Conservation (phyloP, 2,329 filamentous ascomycete genomes). For the Pseudogymnoascus sp. region DNA sequence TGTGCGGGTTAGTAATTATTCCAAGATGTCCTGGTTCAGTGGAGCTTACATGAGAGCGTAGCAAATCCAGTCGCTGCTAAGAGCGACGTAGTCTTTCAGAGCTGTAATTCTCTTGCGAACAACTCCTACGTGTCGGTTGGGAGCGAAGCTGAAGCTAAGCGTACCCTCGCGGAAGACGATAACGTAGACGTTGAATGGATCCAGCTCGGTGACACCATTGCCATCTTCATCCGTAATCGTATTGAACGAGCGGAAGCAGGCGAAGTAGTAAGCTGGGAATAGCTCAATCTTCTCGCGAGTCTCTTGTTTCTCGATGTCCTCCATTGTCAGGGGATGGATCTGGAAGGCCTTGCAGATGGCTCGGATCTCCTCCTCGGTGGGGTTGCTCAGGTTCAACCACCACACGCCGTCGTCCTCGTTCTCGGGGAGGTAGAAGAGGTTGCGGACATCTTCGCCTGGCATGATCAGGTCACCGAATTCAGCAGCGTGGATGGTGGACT, state of each 20-base stretch:
- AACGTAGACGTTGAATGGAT: slow-evolving; percentile 93
- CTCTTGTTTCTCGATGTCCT: slow-evolving; percentile 93
- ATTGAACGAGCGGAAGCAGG: slow-evolving; percentile 91
- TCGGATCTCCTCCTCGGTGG: slow-evolving; percentile 79
- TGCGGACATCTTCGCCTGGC: slow-evolving; percentile 80
- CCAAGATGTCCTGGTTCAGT: neutral
- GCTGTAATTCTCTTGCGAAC: slow-evolving; percentile 87
- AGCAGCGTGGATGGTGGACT: slow-evolving; percentile 84
- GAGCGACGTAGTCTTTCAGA: slow-evolving; percentile 86
- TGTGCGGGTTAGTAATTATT: slow-evolving; percentile 26
- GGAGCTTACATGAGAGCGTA: slow-evolving; percentile 82
- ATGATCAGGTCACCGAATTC: slow-evolving; percentile 83
- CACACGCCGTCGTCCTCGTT: slow-evolving; percentile 72
- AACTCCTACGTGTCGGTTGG: slow-evolving; percentile 77
- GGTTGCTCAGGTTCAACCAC: slow-evolving; percentile 94
- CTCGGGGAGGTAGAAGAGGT: slow-evolving; percentile 64
- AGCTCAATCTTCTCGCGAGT: slow-evolving; percentile 97
- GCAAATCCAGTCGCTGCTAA: slow-evolving; percentile 98
- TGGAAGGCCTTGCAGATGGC: slow-evolving; percentile 90
- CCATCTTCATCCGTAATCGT: slow-evolving; percentile 60
- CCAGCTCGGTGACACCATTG: slow-evolving; percentile 62
- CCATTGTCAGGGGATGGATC: slow-evolving; percentile 88
- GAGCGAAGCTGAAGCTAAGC: slow-evolving; percentile 85
- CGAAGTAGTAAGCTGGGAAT: slow-evolving; percentile 96
- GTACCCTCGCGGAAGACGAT: slow-evolving; percentile 94